Conservation (phyloP, 2,329 filamentous ascomycete genomes). For the Apiospora pterosperma region DNA sequence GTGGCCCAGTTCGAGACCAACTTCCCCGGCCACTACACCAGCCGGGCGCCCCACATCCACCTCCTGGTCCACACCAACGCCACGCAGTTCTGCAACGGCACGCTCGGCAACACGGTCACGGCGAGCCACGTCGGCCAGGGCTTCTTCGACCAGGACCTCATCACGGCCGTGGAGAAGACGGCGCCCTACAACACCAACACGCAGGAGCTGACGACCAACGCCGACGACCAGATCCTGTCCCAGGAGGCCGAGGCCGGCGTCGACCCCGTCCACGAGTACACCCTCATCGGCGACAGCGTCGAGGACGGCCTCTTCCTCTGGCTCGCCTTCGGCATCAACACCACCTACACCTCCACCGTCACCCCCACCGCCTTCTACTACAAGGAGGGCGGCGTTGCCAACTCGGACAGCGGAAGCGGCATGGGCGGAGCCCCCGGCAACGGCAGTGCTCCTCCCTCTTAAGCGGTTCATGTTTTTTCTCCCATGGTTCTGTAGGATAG, state of each 20-base stretch:
- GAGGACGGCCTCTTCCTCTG: background rate
- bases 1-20: constrained; percentile 1
- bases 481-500: too few species aligned
- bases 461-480: too few species aligned
- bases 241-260: background rate
- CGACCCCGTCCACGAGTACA: background rate
- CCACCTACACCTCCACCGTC: background rate
- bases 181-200: constrained; percentile 2
- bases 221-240: background rate
- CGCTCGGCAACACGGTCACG: background rate
- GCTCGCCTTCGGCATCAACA: constrained; percentile 1
- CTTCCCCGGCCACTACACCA: background rate
- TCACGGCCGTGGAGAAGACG: background rate
- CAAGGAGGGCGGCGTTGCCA: background rate
- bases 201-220: background rate
- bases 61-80: background rate
- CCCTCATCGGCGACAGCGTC: background rate
- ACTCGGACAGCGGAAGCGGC: background rate
- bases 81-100: background rate
- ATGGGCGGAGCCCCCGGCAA: background rate
- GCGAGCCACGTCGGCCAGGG: constrained; percentile 2
- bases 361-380: background rate
- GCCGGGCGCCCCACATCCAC: constrained; percentile 3
- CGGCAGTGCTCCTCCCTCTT: background rate
- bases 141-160: constrained; percentile 3